Conservation (phyloP, 306 rosid genomes). For the Carpinus viminea region DNA sequence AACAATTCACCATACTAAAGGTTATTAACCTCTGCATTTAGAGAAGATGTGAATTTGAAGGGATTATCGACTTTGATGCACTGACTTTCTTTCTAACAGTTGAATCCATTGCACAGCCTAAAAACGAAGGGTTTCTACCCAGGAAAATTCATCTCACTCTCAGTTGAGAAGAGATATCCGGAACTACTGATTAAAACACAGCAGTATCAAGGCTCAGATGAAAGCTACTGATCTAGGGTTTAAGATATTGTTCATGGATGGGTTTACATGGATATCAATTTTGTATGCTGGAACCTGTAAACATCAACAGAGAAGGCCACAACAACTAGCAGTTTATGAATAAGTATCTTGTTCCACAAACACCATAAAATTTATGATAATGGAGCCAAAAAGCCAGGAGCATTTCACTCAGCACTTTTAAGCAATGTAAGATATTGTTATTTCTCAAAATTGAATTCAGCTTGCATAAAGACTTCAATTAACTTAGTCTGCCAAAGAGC, state of each 20-base stretch:
- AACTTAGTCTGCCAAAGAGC: not conserved
- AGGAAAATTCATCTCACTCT: not conserved
- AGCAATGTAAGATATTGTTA: not conserved
- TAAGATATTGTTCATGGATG: not conserved
- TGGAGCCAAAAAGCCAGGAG: not conserved
- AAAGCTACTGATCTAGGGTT: not conserved
- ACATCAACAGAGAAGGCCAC: not conserved
- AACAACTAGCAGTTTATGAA: not conserved
- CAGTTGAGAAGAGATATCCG: not conserved
- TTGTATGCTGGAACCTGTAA: not conserved
- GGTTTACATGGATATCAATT: not conserved
- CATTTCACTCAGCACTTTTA: not conserved
- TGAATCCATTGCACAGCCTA: not conserved
- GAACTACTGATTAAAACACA: not conserved
- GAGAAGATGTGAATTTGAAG: not conserved
- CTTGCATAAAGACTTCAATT: slow-evolving; percentile 9
- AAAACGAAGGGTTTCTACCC: not conserved
- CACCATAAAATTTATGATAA: not conserved
- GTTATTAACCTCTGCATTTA: not conserved
- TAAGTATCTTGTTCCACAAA: not conserved
- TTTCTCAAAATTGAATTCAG: not conserved
- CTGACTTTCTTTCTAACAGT: not conserved
- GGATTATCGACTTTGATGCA: not conserved
- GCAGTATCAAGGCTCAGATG: not conserved
- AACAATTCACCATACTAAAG: not conserved